Evolutionary conservation across 805 yeast species (phyloP).

Genomic region (Spencermartinsiella europaea): DNA sequence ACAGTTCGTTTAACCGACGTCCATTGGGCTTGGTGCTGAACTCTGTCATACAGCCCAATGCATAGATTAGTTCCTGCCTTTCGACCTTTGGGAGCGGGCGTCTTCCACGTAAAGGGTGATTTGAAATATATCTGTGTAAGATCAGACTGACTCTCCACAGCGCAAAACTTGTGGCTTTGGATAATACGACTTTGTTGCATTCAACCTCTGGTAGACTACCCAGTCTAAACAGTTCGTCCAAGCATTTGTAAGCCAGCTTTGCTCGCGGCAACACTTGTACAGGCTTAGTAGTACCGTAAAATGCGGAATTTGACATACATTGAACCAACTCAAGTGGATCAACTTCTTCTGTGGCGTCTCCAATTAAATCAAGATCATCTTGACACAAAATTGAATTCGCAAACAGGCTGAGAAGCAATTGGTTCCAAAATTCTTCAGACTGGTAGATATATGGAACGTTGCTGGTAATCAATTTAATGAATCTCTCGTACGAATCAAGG

Average conservation of each 20-base stretch:
- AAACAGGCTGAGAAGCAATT: constrained; percentile 48
- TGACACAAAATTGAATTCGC: constrained; percentile 50
- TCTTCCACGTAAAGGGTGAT: constrained; percentile 50
- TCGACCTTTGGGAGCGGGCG: constrained; percentile 68
- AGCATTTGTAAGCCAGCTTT: constrained; percentile 49
- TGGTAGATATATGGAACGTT: background rate
- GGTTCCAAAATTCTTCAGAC: constrained; percentile 34
- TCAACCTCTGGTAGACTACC: constrained; percentile 24
- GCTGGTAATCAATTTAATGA: constrained; percentile 25
- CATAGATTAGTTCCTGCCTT: constrained; percentile 47
- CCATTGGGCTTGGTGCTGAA: background rate
- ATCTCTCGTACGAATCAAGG: constrained; percentile 38
- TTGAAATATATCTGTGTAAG: constrained; percentile 59
- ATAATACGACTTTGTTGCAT: constrained; percentile 23
- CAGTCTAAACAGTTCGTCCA: constrained; percentile 47
- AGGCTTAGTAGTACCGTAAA: constrained; percentile 61
- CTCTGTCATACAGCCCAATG: constrained; percentile 20
- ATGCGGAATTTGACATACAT: constrained; percentile 41
- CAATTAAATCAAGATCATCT: constrained; percentile 24
- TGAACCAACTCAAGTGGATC: constrained; percentile 34
- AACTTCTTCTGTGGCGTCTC: background rate
- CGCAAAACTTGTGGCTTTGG: constrained; percentile 42
- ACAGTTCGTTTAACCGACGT: background rate
- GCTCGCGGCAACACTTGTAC: constrained; percentile 41
- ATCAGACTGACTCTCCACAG: constrained; percentile 55